Conservation (phyloP, 116 monocot species). For the Cymodocea nodosa region DNA sequence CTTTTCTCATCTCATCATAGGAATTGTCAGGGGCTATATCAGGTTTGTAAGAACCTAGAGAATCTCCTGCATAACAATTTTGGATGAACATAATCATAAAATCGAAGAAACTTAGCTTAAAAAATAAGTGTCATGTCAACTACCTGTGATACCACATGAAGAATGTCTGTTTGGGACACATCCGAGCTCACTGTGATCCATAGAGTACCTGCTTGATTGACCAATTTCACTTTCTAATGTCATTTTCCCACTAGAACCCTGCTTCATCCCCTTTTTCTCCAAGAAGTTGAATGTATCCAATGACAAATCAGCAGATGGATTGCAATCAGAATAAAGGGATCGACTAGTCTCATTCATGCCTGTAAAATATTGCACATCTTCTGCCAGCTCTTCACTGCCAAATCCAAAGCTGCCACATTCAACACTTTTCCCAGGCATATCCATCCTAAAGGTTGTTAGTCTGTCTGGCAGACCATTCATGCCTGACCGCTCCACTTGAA, state of each 20-base stretch:
- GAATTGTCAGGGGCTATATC: slow-evolving; percentile 19
- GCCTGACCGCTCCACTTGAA: slow-evolving; percentile 12
- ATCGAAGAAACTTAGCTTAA: not conserved
- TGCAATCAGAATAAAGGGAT: slow-evolving; percentile 2
- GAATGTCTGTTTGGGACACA: slow-evolving; percentile 19
- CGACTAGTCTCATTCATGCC: not conserved
- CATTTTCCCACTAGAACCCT: slow-evolving; percentile 12
- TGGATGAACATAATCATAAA: not conserved
- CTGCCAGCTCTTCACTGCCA: slow-evolving; percentile 24
- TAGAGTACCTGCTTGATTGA: not conserved
- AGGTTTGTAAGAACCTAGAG: slow-evolving; percentile 17
- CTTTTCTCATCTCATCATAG: slow-evolving; percentile 23
- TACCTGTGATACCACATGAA: slow-evolving; percentile 28
- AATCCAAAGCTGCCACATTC: slow-evolving; percentile 14
- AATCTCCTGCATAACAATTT: slow-evolving; percentile 21
- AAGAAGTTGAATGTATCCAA: slow-evolving; percentile 17
- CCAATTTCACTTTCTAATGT: not conserved
- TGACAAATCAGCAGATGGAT: slow-evolving; percentile 10
- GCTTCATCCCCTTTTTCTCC: slow-evolving; percentile 14
- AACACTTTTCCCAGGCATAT: slow-evolving; percentile 12
- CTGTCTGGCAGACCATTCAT: slow-evolving; percentile 9
- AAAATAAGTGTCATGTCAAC: slow-evolving; percentile 1
- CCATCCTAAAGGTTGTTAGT: slow-evolving; percentile 12
- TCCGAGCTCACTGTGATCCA: slow-evolving; percentile 19
- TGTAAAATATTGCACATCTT: slow-evolving; percentile 23